Base-by-base conservation (phyloP, 2,329 filamentous ascomycete genomes). In the Zymoseptoria ardabiliae region DNA sequence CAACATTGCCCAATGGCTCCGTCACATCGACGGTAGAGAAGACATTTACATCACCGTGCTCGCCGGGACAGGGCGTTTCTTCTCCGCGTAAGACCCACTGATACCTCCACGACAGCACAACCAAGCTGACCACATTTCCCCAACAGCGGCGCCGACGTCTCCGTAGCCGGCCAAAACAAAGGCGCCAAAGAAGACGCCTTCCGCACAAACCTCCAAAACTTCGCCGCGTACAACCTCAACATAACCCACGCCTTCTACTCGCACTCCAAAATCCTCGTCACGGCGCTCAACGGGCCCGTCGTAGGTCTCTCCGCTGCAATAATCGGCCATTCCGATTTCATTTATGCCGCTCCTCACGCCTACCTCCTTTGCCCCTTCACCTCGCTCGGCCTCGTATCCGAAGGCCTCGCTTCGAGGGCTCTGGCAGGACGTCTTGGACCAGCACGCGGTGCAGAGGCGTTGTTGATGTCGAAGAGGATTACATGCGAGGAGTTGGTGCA, bases 351-450 rank as follows among this genome's bases (percentile, higher is more conserved):
- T 0, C 91, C 92, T 0, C 82, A 88, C 66, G 79, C 91, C 28
- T 99, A 91, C 76, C 80, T 97, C 23, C 85, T 97, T 23, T 96
- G 92, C 0, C 94, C 94, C 3, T 97, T 97, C 76, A 88, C 87
- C 4, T 93, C 89, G 1, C 82, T 97, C 1, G 93, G 94, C 1
- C 83, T 99, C 1, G 92, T 97, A 0, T 83, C 91, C 57, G 94
- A 97, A 77, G 94, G 93, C 49, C 90, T 88, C 53, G 86, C 91
- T 0, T 90, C 86, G 17, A 79, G 85, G 58, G 90, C 87, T 0
- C 87, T 97, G 59, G 90, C 94, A 13, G 82, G 88, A 68, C 80
- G 93, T 0, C 79, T 97, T 22, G 94, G 94, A 0, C 82, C 91
- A 55, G 79, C 83, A 60, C 89, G 90, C 72, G 92, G 91, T 9